These are phyloP conservation scores for Mycena vulgaris DNA, from an alignment of 768 basidiomycete species.

Conservation along the genomic window DNA sequence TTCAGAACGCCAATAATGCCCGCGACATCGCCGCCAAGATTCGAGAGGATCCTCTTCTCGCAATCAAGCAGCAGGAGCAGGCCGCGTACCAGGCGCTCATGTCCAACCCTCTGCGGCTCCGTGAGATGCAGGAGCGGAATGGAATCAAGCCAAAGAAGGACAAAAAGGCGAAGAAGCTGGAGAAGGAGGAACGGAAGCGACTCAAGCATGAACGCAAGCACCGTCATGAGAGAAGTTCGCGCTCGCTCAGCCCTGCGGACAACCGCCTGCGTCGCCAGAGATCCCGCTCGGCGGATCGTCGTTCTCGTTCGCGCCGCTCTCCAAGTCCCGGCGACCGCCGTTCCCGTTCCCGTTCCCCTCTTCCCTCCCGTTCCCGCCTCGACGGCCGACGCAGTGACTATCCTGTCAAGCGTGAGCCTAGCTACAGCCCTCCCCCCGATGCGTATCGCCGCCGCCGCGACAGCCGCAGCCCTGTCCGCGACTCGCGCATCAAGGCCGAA, in stretches of 20 bases:
- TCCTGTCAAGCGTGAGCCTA: slow-evolving; percentile 38
- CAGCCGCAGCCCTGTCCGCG: slow-evolving; percentile 49
- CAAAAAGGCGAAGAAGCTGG: slow-evolving; percentile 73
- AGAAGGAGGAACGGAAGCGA: slow-evolving; percentile 63
- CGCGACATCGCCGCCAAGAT: slow-evolving; percentile 95
- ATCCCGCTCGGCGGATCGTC: slow-evolving; percentile 51
- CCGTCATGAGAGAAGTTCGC: slow-evolving; percentile 43
- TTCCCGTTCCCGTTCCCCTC: slow-evolving; percentile 44
- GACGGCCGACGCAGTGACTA: slow-evolving; percentile 43
- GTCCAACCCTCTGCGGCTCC: slow-evolving; percentile 88
- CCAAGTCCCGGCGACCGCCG: slow-evolving; percentile 60
- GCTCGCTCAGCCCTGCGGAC: slow-evolving; percentile 49
- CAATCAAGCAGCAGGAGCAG: slow-evolving; percentile 98
- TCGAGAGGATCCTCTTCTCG: slow-evolving; percentile 96
- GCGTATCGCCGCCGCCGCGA: slow-evolving; percentile 46
- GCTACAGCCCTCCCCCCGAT: slow-evolving; percentile 54
- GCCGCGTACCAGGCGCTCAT: slow-evolving; percentile 90
- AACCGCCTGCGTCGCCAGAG: slow-evolving; percentile 30
- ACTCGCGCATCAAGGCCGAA: slow-evolving; percentile 38
- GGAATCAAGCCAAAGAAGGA: slow-evolving; percentile 88
- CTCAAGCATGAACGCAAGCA: slow-evolving; percentile 58
- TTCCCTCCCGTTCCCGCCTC: slow-evolving; percentile 46
- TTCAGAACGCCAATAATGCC: slow-evolving; percentile 92
- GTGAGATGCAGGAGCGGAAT: slow-evolving; percentile 84
- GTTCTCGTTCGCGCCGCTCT: slow-evolving; percentile 60